Base-by-base conservation (phyloP, 23 red algal species). In the Gracilariopsis chorda region DNA sequence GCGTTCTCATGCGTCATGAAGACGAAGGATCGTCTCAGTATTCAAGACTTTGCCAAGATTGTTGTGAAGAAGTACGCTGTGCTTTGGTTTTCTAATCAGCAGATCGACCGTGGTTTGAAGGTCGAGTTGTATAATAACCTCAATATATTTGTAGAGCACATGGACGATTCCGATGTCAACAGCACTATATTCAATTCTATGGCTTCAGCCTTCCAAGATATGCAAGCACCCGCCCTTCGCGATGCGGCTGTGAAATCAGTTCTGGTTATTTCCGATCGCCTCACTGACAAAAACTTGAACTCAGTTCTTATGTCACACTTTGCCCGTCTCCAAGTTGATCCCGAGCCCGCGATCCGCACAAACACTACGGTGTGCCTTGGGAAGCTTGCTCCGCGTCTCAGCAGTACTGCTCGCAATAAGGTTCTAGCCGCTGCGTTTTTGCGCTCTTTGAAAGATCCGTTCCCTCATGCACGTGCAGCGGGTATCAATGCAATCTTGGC, bases 331-430 rank as follows among this genome's bases (percentile, higher is more conserved):
- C 97, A 99, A 65, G 82, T 98, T 20, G 97, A 99, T 51, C 90
- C 81, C 14, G 97, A 99, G 72, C 90, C 97, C 28, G 90, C 97
- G 23, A 99, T 99, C 41, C 92, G 97, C 24, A 95, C 97, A 4
- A 99, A 99, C 80, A 99, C 97, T 2, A 99, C 97, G 41, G 93
- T 99, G n/a, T 99, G 97, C 56, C 49, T 99, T 20, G 93, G 93
- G 28, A 95, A 96, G 55, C 74, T 99, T 41, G 93, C 93, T 3
- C 48, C 48, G 8, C 51, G 62, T 27, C 71, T 99, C 67, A 94
- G 56, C 53, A 47, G 46, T 4, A 51, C 97, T 8, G 92, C 97
- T n/a, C 64, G 84, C 37, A 83, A 81, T 23, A 99, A 99, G 79
- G 90, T 96, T 19, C 94, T 99, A 11, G 87, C 93, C 34, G 83